Evolutionary conservation across 495 filamentous ascomycete genomes (phyloP).

Genomic region (Aspergillus homomorphus): DNA sequence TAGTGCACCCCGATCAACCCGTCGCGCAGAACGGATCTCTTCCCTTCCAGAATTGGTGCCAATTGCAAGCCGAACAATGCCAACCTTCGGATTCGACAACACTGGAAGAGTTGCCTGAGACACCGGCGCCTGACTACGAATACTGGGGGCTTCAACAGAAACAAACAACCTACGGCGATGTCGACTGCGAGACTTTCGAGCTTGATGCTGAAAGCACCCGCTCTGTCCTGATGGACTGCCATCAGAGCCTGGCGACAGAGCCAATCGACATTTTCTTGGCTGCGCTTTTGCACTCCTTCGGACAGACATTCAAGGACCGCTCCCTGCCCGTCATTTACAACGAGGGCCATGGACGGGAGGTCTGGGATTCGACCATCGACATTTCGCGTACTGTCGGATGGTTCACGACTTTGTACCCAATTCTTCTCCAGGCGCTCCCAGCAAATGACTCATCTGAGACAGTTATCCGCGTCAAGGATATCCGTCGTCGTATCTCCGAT

Average conservation of each 20-base stretch:
- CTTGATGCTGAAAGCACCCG: slow-evolving; percentile 43
- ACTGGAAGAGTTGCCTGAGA: slow-evolving; percentile 24
- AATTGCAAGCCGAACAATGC: slow-evolving; percentile 42
- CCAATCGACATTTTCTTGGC: slow-evolving; percentile 53
- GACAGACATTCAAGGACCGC: slow-evolving; percentile 49
- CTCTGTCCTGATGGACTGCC: slow-evolving; percentile 42
- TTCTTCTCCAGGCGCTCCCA: slow-evolving; percentile 29
- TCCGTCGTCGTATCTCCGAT: slow-evolving; percentile 38
- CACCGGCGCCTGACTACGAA: slow-evolving; percentile 34
- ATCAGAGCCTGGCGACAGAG: slow-evolving; percentile 49
- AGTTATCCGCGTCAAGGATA: slow-evolving; percentile 45
- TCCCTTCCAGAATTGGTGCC: slow-evolving; percentile 64
- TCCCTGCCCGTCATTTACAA: slow-evolving; percentile 51
- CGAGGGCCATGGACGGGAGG: slow-evolving; percentile 57
- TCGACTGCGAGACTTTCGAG: slow-evolving; percentile 41
- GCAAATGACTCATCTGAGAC: slow-evolving; percentile 36
- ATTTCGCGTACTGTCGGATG: slow-evolving; percentile 59
- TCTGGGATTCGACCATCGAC: slow-evolving; percentile 49
- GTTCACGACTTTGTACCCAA: slow-evolving; percentile 58
- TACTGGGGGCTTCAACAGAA: slow-evolving; percentile 53
- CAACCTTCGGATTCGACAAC: slow-evolving; percentile 15
- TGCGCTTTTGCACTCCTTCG: slow-evolving; percentile 51
- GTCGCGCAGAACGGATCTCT: slow-evolving; percentile 40
- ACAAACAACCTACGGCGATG: slow-evolving; percentile 50
- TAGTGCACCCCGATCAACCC: slow-evolving; percentile 43